Conservation (phyloP, 108 stramenopile species). For the Cylindrotheca closterium region DNA sequence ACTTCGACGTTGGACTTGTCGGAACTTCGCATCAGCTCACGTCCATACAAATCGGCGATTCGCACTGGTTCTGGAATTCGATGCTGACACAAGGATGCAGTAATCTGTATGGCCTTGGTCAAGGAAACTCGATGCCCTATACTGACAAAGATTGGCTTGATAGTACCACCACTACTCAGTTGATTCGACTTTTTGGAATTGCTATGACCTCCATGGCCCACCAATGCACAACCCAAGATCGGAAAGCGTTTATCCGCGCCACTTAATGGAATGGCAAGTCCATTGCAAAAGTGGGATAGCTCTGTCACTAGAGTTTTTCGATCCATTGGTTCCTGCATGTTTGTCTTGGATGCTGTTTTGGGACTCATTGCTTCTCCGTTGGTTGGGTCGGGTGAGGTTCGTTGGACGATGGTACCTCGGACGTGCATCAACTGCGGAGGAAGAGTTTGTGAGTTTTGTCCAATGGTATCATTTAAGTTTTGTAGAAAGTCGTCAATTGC, state of each 20-base stretch:
- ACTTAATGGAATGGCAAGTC: constrained; percentile 48
- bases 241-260: constrained; percentile 1
- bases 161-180: constrained; percentile 21
- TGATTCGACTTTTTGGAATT: constrained; percentile 2
- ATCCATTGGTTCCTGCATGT: not conserved
- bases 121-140: constrained; percentile 58
- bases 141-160: constrained; percentile 68
- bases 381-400: not conserved
- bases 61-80: constrained; percentile 80
- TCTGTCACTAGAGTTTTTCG: constrained; percentile 27
- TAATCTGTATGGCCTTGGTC: constrained; percentile 43
- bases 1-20: no score
- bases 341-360: not conserved
- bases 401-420: constrained; percentile 9
- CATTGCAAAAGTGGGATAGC: constrained; percentile 27
- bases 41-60: constrained; percentile 62
- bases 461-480: constrained; percentile 1
- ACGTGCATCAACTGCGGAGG: not conserved
- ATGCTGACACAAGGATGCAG: constrained; percentile 25
- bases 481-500: constrained; percentile 9
- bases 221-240: constrained; percentile 47
- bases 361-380: not conserved
- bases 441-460: not conserved
- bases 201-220: constrained; percentile 57
- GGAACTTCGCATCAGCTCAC: constrained; percentile 59